phyloP scores from a whole-genome alignment of 1,284 basidiomycete species.

The Papiliotrema flavescens region DNA sequence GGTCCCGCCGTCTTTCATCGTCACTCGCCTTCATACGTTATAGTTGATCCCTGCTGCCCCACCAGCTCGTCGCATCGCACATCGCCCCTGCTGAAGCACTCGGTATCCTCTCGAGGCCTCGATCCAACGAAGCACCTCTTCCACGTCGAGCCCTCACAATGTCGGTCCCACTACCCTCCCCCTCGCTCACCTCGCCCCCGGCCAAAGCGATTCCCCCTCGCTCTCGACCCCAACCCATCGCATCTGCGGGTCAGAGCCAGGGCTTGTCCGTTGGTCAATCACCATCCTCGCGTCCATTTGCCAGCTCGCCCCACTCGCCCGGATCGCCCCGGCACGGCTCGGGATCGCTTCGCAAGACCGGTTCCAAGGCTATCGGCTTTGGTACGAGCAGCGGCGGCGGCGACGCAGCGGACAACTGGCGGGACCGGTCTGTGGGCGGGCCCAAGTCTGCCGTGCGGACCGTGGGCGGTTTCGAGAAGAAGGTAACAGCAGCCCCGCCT shows the following conservation, averaged over 20 bases:
- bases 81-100: too few species aligned
- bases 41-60: too few species aligned
- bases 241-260: not conserved
- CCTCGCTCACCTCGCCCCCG: slow-evolving; percentile 18
- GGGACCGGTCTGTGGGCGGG: slow-evolving; percentile 2
- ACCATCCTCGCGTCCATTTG: not conserved
- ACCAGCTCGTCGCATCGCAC: too few species aligned
- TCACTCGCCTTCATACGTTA: too few species aligned
- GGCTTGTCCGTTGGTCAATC: not conserved
- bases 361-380: slow-evolving; percentile 5
- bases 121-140: too few species aligned
- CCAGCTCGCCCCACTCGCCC: not conserved
- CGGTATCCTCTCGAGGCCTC: too few species aligned
- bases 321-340: slow-evolving; percentile 2
- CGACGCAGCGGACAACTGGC: slow-evolving; percentile 6
- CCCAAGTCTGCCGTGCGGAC: slow-evolving; percentile 13
- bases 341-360: not conserved
- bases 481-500: not conserved
- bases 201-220: slow-evolving; percentile 36
- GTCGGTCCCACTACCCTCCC: slow-evolving; percentile 37
- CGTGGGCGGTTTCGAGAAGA: slow-evolving; percentile 17
- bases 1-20: not conserved
- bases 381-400: not conserved
- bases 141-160: slow-evolving; percentile 6
- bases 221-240: slow-evolving; percentile 33